phyloP scores from a whole-genome alignment of 2,329 filamentous ascomycete genomes.

The Aspergillus tanneri region DNA sequence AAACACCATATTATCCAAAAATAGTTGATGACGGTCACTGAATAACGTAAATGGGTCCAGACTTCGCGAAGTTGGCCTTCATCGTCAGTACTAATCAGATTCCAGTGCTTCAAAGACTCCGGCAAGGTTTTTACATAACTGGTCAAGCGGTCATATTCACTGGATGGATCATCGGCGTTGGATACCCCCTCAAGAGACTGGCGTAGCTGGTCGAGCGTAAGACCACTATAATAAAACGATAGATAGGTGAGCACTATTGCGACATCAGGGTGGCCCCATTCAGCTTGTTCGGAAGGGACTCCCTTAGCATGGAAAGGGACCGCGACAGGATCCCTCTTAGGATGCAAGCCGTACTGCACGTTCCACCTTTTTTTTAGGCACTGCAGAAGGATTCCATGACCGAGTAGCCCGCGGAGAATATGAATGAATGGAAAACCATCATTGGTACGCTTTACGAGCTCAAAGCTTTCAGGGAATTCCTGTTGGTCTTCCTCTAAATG shows the following conservation, averaged over 20 bases:
- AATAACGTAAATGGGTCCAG: conserved; percentile 52
- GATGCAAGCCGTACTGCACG: conserved; percentile 63
- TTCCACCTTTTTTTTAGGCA: conserved; percentile 65
- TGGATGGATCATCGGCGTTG: conserved; percentile 56
- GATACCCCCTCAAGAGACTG: conserved; percentile 52
- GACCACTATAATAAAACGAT: conserved; percentile 64
- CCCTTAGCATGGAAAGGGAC: conserved; percentile 69
- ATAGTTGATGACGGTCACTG: conserved; percentile 56
- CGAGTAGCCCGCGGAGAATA: conserved; percentile 63
- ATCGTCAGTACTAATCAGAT: conserved; percentile 61
- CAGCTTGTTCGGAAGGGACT: conserved; percentile 59
- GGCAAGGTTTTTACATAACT: conserved; percentile 46
- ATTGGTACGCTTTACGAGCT: conserved; percentile 44
- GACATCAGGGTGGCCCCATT: conserved; percentile 69
- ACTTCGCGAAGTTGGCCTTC: conserved; percentile 51
- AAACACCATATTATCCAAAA: conserved; percentile 66
- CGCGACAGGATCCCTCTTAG: conserved; percentile 49
- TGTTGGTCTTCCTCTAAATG: conserved; percentile 38
- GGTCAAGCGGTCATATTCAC: conserved; percentile 56
- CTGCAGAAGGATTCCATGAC: conserved; percentile 59
- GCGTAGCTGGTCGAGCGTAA: conserved; percentile 51
- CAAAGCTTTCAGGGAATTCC: conserved; percentile 48
- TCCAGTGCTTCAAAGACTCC: conserved; percentile 52
- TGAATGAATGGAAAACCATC: conserved; percentile 57
- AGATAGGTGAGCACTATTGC: conserved; percentile 65